Evolutionary conservation across 2,329 filamentous ascomycete species (phyloP).

Genomic region (Pyrenophora seminiperda): DNA sequence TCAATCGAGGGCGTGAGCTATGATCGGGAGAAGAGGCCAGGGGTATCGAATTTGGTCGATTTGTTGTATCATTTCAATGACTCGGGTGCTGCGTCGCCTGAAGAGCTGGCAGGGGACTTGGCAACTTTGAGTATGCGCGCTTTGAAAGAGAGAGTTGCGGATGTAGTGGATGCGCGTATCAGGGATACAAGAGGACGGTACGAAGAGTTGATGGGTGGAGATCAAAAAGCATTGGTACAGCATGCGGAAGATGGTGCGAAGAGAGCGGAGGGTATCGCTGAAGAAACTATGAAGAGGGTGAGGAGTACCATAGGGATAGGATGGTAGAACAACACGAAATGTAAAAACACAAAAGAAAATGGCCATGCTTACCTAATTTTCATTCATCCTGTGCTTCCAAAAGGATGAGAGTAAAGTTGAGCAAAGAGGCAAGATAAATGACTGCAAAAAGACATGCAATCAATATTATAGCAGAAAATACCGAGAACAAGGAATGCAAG

Average conservation of each 20-base stretch:
- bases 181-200: conserved; percentile 63
- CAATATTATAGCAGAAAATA: too few species aligned
- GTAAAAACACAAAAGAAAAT: background rate
- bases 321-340: background rate
- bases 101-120: conserved; percentile 56
- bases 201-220: conserved; percentile 56
- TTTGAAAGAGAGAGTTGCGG: conserved; percentile 69
- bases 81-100: conserved; percentile 41
- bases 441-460: too few species aligned
- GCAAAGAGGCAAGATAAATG: too few species aligned
- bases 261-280: conserved; percentile 67
- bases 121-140: conserved; percentile 56
- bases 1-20: conserved; percentile 71
- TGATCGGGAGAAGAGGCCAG: conserved; percentile 71
- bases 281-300: conserved; percentile 52
- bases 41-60: conserved; percentile 84
- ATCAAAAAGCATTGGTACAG: conserved; percentile 60
- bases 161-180: conserved; percentile 61
- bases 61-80: conserved; percentile 73
- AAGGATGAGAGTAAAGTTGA: too few species aligned
- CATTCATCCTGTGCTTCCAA: too few species aligned
- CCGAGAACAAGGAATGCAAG: background rate
- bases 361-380: too few species aligned
- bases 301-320: conserved; percentile 26
- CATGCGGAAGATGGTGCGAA: conserved; percentile 64